Evolutionary conservation across 2,329 filamentous ascomycete species (phyloP).

Genomic region (Ophiostoma ips): DNA sequence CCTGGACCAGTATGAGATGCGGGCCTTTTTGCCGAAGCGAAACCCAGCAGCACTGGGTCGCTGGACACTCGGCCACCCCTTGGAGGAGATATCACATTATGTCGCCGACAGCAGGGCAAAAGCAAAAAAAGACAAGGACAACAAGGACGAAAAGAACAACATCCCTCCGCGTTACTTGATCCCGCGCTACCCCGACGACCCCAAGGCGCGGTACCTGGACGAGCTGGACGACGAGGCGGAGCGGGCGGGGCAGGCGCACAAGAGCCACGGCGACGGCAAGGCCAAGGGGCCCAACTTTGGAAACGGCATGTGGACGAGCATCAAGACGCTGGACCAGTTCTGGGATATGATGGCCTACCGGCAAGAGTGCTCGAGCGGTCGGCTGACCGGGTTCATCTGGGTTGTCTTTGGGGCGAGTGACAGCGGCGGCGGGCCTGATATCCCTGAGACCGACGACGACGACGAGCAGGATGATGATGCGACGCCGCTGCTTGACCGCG

Average conservation of each 20-base stretch:
- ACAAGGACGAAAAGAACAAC: conserved; percentile 15
- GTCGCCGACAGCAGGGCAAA: conserved; percentile 27
- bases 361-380: conserved; percentile 87
- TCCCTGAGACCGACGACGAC: neutral
- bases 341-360: conserved; percentile 98
- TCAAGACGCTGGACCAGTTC: conserved; percentile 76
- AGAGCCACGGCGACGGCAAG: neutral
- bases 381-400: conserved; percentile 92
- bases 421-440: too few relatives aligned
- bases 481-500: too few relatives aligned
- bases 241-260: conserved; percentile 30
- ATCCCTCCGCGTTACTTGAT: conserved; percentile 74
- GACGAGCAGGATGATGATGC: neutral
- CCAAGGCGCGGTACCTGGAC: conserved; percentile 77
- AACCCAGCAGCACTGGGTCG: conserved; percentile 14
- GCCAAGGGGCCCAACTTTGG: conserved; percentile 15
- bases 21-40: conserved; percentile 54
- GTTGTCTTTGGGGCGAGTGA: conserved; percentile 48
- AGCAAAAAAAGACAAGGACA: neutral
- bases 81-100: conserved; percentile 36
- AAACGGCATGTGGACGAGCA: conserved; percentile 64
- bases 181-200: conserved; percentile 86
- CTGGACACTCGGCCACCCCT: conserved; percentile 38
- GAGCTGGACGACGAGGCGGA: conserved; percentile 77
- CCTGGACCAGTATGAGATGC: conserved; percentile 66